These are phyloP conservation scores for Suillus subluteus DNA, from an alignment of 768 basidiomycete genomes.

Conservation along the genomic window DNA sequence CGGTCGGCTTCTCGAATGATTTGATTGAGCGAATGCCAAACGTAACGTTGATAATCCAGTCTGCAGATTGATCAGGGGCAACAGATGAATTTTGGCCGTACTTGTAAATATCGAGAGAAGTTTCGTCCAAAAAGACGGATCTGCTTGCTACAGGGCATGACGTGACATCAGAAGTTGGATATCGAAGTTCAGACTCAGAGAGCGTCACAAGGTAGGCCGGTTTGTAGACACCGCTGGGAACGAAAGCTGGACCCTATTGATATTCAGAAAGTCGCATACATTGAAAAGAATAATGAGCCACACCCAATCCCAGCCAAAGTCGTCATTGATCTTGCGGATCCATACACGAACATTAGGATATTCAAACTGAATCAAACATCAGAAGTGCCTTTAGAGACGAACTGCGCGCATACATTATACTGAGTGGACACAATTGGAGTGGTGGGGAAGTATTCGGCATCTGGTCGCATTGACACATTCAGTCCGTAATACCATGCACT, in stretches of 20 bases:
- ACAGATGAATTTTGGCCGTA: conserved; percentile 49
- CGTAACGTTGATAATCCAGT: conserved; percentile 60
- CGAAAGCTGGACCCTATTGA: conserved; percentile 56
- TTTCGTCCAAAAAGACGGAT: conserved; percentile 52
- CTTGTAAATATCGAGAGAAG: conserved; percentile 59
- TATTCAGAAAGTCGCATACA: conserved; percentile 1
- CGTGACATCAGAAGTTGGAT: conserved; percentile 29
- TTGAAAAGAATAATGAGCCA: conserved; percentile 4
- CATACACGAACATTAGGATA: conserved; percentile 52
- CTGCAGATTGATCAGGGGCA: conserved; percentile 48
- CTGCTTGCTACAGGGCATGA: conserved; percentile 24
- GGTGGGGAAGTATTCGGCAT: conserved; percentile 48
- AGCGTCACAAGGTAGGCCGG: conserved; percentile 57
- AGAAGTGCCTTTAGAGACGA: background rate
- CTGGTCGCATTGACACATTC: conserved; percentile 53
- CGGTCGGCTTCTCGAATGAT: conserved; percentile 35
- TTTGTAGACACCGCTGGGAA: conserved; percentile 57
- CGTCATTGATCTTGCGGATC: conserved; percentile 53
- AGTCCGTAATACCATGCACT: conserved; percentile 57
- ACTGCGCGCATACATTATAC: conserved; percentile 33
- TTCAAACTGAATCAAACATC: conserved; percentile 44
- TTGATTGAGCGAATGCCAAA: conserved; percentile 50
- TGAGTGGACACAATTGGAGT: conserved; percentile 21
- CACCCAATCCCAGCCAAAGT: conserved; percentile 71
- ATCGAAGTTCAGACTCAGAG: conserved; percentile 25